A percentile compares a stretch with the other conserved stretches of the same genome.
phyloP scores from a whole-genome alignment of 2,329 filamentous ascomycete species.

The Calonectria henricotiae region DNA sequence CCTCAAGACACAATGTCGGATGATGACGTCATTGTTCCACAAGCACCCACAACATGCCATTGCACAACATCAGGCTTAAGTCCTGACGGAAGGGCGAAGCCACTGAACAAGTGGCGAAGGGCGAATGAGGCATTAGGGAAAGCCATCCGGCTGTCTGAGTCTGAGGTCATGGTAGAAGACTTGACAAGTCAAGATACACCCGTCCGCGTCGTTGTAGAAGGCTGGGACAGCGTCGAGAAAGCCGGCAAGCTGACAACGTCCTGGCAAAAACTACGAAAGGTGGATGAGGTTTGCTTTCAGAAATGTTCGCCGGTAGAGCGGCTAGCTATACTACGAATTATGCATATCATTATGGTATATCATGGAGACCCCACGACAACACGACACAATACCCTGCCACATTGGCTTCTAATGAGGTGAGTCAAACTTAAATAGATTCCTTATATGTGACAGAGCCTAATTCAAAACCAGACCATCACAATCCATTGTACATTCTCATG shows the following conservation, averaged over 20 bases:
- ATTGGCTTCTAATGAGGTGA: constrained; percentile 53
- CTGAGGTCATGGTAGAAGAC: constrained; percentile 44
- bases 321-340: constrained; percentile 49
- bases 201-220: constrained; percentile 49
- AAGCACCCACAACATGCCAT: constrained; percentile 3
- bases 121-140: constrained; percentile 48
- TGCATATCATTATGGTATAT: constrained; percentile 50
- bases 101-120: constrained; percentile 48
- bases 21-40: constrained; percentile 27
- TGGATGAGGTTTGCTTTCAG: constrained; percentile 50
- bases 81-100: not conserved
- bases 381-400: constrained; percentile 45
- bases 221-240: constrained; percentile 52
- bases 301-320: constrained; percentile 45
- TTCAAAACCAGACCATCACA: constrained; percentile 49
- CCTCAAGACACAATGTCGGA: constrained; percentile 5
- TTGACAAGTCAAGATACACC: constrained; percentile 49
- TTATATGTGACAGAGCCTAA: not conserved
- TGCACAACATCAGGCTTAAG: not conserved
- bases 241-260: constrained; percentile 49
- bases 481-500: constrained; percentile 51
- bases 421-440: not conserved
- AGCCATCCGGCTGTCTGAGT: constrained; percentile 32
- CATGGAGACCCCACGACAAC: constrained; percentile 50
- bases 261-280: constrained; percentile 51